Evolutionary conservation across 2,329 filamentous ascomycete species (phyloP), one percentile per base, ranked within the genome.

Genomic region (Aspergillus latus): DNA sequence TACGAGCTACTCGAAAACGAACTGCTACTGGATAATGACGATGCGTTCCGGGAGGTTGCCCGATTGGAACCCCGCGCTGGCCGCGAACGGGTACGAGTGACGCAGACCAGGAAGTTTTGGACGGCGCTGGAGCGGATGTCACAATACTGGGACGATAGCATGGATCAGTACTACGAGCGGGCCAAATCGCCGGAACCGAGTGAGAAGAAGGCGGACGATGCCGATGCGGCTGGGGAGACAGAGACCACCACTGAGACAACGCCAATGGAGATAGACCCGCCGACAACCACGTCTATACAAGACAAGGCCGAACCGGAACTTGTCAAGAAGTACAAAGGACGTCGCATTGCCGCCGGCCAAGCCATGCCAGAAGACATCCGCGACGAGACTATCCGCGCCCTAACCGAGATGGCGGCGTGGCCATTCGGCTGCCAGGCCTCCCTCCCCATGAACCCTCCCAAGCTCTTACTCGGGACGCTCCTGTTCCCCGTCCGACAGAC

Each of bases 91-190:
- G 74, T 82, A 4, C 76, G 80, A 13, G 64, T 87, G 44, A 78
- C 80, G 0, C 80, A 85, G 61, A 78, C 82, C 57, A 76, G 84
- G 51, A 84, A 82, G 54, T 87, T 87, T 68, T 87, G 81, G 79
- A 76, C 79, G 50, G 80, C 77, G 2, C 72, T 87, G 51, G 82
- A 86, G 61, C 79, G 78, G 36, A 77, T 87, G 77, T 76, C 82
- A 13, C 81, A 83, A 60, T 87, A 85, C 64, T 87, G 84, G 84
- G 84, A 87, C 64, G 76, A 75, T 39, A 84, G 79, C 57, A 66
- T 81, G 47, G 84, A 87, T 62, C 70, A 84, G 30, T 85, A 85
- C 66, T 78, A 77, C 56, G 74, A 78, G 52, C 68, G 71, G 13
- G 67, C 72, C 28, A 64, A 62, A 16, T 65, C 62, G 0, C 66